phyloP scores from a whole-genome alignment of 1,284 basidiomycete species.

The Sanguinoderma infundibulare region DNA sequence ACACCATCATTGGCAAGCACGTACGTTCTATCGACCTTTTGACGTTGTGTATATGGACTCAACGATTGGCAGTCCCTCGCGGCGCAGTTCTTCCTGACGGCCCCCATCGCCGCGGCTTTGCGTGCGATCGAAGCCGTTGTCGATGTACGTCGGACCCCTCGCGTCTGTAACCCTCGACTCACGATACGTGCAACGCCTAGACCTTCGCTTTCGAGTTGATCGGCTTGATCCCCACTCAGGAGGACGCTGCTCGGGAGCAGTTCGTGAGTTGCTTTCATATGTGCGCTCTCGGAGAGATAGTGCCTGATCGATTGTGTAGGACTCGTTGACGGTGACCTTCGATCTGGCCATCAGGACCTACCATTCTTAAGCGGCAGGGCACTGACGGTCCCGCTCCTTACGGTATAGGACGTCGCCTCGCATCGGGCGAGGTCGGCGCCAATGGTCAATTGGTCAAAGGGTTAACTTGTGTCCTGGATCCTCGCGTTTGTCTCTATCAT shows the following conservation, averaged over 20 bases:
- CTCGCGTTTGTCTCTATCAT: too few species aligned
- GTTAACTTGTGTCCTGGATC: too few species aligned
- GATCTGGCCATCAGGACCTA: background rate
- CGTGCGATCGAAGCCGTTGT: background rate
- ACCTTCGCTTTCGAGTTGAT: background rate
- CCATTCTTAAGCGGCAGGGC: background rate
- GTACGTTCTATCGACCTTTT: background rate
- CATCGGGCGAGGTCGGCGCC: too few species aligned
- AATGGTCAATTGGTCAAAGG: too few species aligned
- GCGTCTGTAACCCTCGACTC: background rate
- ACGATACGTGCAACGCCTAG: background rate
- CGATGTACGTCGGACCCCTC: background rate
- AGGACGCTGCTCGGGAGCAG: background rate
- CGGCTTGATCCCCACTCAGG: background rate
- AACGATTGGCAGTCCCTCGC: background rate
- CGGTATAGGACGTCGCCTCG: background rate
- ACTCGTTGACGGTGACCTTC: background rate
- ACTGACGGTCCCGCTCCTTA: background rate
- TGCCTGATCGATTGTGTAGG: background rate
- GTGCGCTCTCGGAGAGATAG: background rate
- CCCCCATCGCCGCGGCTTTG: conserved; percentile 3
- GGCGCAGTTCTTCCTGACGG: background rate
- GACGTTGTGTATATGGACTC: too few species aligned
- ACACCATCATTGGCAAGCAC: conserved; percentile 4
- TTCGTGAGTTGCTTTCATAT: background rate